Evolutionary conservation across 2,329 filamentous ascomycete genomes (phyloP).

Genomic region (Sclerotinia spermophila): DNA sequence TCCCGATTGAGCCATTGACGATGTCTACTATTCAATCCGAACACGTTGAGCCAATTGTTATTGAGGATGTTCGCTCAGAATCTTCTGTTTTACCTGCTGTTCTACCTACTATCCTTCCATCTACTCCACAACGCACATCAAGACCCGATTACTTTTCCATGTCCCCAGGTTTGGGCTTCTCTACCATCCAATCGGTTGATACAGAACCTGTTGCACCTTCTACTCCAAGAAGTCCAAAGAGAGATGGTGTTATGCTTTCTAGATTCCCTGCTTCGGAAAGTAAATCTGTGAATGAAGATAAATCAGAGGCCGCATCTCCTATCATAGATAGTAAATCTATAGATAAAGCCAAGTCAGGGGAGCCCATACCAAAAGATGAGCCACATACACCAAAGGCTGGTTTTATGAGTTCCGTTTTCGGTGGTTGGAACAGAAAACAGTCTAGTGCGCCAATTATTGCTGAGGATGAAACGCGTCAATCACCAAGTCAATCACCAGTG

Average conservation of each 20-base stretch:
- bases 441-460: slow-evolving; percentile 50
- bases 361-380: slow-evolving; percentile 12
- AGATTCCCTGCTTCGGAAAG: slow-evolving; percentile 27
- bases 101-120: background rate
- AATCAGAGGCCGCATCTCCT: background rate
- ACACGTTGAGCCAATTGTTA: slow-evolving; percentile 36
- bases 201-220: slow-evolving; percentile 34
- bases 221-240: slow-evolving; percentile 48
- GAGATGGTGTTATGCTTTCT: slow-evolving; percentile 55
- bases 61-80: slow-evolving; percentile 8
- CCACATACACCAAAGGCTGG: slow-evolving; percentile 43
- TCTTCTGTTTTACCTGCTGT: slow-evolving; percentile 18
- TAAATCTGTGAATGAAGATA: background rate
- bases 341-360: background rate
- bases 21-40: slow-evolving; percentile 38
- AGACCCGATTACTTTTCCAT: slow-evolving; percentile 30
- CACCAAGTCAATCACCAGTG: slow-evolving; percentile 49
- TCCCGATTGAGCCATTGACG: slow-evolving; percentile 33
- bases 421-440: slow-evolving; percentile 44
- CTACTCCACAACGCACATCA: background rate
- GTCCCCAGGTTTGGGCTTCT: slow-evolving; percentile 32
- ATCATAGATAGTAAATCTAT: background rate
- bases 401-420: slow-evolving; percentile 44
- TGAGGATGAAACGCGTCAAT: slow-evolving; percentile 61
- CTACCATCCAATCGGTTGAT: slow-evolving; percentile 32